phyloP scores from a whole-genome alignment of 1,139 yeast species.

The Torulaspora pretoriensis region DNA sequence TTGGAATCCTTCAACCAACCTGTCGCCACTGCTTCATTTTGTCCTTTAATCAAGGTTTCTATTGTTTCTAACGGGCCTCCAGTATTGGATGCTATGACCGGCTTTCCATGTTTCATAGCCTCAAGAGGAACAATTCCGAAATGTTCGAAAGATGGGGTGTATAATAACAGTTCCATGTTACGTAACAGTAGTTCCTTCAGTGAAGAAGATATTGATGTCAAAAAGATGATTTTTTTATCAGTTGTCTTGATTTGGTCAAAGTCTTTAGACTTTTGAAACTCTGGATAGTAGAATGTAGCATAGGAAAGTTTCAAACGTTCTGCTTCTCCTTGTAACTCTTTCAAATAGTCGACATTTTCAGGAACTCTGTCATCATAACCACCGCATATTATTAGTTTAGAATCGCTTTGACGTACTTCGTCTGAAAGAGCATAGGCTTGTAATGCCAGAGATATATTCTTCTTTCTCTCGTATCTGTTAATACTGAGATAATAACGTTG shows the following conservation, averaged over 20 bases:
- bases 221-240: slow-evolving; percentile 54
- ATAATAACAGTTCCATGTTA: slow-evolving; percentile 58
- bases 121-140: slow-evolving; percentile 97
- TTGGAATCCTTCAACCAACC: slow-evolving; percentile 69
- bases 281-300: slow-evolving; percentile 44
- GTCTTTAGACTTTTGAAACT: slow-evolving; percentile 40
- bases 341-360: slow-evolving; percentile 73
- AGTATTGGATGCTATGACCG: slow-evolving; percentile 78
- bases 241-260: slow-evolving; percentile 10
- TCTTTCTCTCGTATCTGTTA: slow-evolving; percentile 84
- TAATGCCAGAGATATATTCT: slow-evolving; percentile 75
- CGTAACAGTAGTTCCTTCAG: slow-evolving; percentile 62
- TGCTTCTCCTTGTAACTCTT: slow-evolving; percentile 54
- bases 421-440: slow-evolving; percentile 49
- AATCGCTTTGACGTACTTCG: slow-evolving; percentile 25
- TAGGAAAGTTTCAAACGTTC: slow-evolving; percentile 44
- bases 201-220: slow-evolving; percentile 71
- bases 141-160: slow-evolving; percentile 91
- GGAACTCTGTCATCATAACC: slow-evolving; percentile 77
- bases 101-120: slow-evolving; percentile 79
- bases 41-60: slow-evolving; percentile 39
- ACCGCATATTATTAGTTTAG: slow-evolving; percentile 73
- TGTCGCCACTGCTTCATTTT: slow-evolving; percentile 51
- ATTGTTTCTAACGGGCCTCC: slow-evolving; percentile 95
- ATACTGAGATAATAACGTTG: slow-evolving; percentile 58